These are phyloP conservation scores for Fusarium sp. DNA, from an alignment of 2,329 filamentous ascomycete species.

Conservation along the genomic window DNA sequence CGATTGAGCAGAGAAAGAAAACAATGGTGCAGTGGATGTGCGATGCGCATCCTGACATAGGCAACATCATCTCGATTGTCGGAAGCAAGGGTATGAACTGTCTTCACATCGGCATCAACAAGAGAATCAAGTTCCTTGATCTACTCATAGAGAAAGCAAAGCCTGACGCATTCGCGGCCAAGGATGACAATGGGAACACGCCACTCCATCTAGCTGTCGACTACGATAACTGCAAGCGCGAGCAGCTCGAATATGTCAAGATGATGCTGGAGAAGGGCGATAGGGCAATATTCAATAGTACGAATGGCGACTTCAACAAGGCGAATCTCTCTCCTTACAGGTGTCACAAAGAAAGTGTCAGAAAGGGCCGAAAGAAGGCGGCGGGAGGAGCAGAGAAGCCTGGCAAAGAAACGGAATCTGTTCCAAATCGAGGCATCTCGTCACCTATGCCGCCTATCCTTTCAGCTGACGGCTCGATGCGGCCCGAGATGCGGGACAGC, in stretches of 20 bases:
- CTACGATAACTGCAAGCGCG: slow-evolving; percentile 32
- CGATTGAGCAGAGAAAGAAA: not conserved
- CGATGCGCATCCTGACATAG: not conserved
- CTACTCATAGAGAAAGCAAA: slow-evolving; percentile 25
- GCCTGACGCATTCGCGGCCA: slow-evolving; percentile 17
- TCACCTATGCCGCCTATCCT: not conserved
- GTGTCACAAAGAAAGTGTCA: slow-evolving; percentile 23
- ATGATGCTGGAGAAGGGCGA: slow-evolving; percentile 31
- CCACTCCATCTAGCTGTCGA: slow-evolving; percentile 39
- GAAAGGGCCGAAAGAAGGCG: not conserved
- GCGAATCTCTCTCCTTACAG: slow-evolving; percentile 25
- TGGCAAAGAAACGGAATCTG: not conserved
- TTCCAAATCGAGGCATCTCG: not conserved
- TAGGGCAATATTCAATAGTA: not conserved
- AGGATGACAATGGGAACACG: slow-evolving; percentile 20
- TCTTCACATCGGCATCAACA: slow-evolving; percentile 8
- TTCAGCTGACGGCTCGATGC: not conserved
- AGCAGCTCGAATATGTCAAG: slow-evolving; percentile 28
- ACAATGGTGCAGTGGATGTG: slow-evolving; percentile 12
- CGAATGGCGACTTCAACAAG: slow-evolving; percentile 27
- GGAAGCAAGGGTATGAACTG: slow-evolving; percentile 3
- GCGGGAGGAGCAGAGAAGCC: not conserved
- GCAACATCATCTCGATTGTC: not conserved
- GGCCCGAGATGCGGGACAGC: not conserved
- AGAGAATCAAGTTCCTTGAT: slow-evolving; percentile 31